Base-by-base conservation (phyloP, 2,329 filamentous ascomycete species). In the Talaromyces albobiverticillius region DNA sequence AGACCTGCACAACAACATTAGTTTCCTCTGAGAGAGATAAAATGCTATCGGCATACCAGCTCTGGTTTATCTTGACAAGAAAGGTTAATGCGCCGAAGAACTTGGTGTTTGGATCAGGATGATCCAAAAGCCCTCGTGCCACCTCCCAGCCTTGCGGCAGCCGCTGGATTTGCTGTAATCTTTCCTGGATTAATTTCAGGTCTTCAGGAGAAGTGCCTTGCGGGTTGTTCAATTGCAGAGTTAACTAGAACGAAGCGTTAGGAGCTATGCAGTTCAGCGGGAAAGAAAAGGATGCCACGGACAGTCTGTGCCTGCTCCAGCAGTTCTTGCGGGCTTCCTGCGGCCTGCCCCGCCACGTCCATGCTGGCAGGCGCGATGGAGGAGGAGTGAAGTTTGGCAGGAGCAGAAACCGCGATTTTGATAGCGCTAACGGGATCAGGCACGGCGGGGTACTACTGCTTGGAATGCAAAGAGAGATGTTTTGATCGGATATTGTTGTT, bases 51-150 rank as follows among this genome's bases (percentile, higher is more conserved):
- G 60, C 77, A 59, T 75, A 88, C 87, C 86, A 90, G 67, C 94
- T 90, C n/a, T 86, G 87, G 68, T 97, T 96, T 55, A 97, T 83
- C 74, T 97, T 99, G 63, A 97, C 85, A 48, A 90, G 95, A 61
- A 96, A 87, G 0, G 93, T 97, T 56, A 96, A 79, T 26, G 92
- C 93, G 13, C 90, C 94, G 67, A 95, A 96, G 73, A 97, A 97
- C 60, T 88, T 87, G 61, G 94, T 84, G 63, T 92, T 87, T 57
- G 88, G 82, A 61, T 89, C 85, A 20, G 82, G 75, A 57, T 83
- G 84, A 48, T 77, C 77, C 10, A 96, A 76, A 13, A 97, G 78
- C 49, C 84, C 83, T 65, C 93, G 86, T 18, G 90, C 91, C 43
- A 96, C 80, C 53, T 88, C 81, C 94, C 94, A 99, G 52, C 91